phyloP scores from a whole-genome alignment of 345 rosid species.

The Combretum micranthum region DNA sequence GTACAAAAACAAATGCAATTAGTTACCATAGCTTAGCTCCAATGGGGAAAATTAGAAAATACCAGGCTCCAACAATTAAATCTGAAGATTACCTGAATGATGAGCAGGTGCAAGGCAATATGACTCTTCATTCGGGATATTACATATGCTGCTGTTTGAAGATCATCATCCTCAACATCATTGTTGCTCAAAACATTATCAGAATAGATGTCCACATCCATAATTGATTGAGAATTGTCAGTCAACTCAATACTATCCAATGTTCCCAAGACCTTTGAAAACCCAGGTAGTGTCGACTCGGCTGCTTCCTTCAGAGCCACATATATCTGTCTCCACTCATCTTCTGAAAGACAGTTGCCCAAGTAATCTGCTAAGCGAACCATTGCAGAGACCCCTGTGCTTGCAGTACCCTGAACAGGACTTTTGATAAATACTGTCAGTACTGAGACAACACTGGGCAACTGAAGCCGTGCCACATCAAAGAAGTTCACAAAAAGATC shows the following conservation, averaged over 20 bases:
- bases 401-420: constrained; percentile 75
- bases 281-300: constrained; percentile 50
- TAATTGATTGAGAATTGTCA: constrained; percentile 18
- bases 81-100: constrained; percentile 44
- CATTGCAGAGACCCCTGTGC: constrained; percentile 64
- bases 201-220: constrained; percentile 48
- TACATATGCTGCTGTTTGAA: constrained; percentile 70
- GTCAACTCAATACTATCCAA: constrained; percentile 54
- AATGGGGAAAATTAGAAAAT: background rate
- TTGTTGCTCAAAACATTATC: constrained; percentile 50
- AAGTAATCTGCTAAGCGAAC: constrained; percentile 55
- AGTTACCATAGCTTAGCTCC: too few species aligned
- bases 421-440: constrained; percentile 64
- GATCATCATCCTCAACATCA: constrained; percentile 61
- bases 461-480: constrained; percentile 52
- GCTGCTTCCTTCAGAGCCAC: constrained; percentile 67
- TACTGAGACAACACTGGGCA: constrained; percentile 49
- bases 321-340: constrained; percentile 68
- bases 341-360: constrained; percentile 49
- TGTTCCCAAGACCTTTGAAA: constrained; percentile 62
- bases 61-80: background rate
- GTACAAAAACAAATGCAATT: too few species aligned
- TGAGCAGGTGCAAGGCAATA: constrained; percentile 64
- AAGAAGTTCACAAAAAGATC: constrained; percentile 62
- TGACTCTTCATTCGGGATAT: constrained; percentile 79